Base-by-base conservation (phyloP, 1,284 basidiomycete genomes). In the Exobasidium cylindrosporum region DNA sequence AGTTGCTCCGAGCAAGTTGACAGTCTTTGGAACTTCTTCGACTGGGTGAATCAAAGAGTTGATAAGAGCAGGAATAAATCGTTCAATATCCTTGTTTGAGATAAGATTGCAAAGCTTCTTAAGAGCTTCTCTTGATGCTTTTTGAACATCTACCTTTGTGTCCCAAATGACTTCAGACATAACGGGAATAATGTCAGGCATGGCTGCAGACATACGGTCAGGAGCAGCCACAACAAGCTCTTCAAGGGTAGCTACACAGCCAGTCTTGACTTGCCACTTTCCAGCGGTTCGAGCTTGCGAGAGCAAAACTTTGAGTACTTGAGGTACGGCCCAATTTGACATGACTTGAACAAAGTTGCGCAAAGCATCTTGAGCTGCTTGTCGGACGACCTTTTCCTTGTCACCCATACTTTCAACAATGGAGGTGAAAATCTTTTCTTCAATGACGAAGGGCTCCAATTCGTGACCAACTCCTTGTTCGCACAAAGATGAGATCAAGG, bases 101-200 rank as follows among this genome's bases (percentile, higher is more conserved):
- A 97, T 87, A 76, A 81, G 70, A 44, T 68, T 66, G 62, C 70
- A 73, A 45, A 78, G 74, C 85, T 93, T 94, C 79, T 90, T 92
- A 78, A 98, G 88, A 67, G 93, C 89, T 79, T 90, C 88, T 81
- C 93, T 93, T 70, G 95, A 92, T 60, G 93, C 91, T 86, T 97
- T 98, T 89, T 97, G 97, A 82, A 99, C 96, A 74, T 97, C 94
- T 67, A 91, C 87, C 86, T 99, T 99, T 84, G 96, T 98, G 84
- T 98, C 96, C 94, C 94, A 97, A 80, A 98, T 97, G 67, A 89
- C 93, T 80, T 93, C 95, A 56, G 93, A 83, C 81, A 98, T 91
- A 79, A 96, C 85, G 67, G 96, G 96, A 72, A 98, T 89, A 76
- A 97, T 93, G 65, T 96, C 91, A 69, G 95, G 94, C 85, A 94